Conservation (phyloP, 2,329 filamentous ascomycete genomes). For the Aspergillus persii region DNA sequence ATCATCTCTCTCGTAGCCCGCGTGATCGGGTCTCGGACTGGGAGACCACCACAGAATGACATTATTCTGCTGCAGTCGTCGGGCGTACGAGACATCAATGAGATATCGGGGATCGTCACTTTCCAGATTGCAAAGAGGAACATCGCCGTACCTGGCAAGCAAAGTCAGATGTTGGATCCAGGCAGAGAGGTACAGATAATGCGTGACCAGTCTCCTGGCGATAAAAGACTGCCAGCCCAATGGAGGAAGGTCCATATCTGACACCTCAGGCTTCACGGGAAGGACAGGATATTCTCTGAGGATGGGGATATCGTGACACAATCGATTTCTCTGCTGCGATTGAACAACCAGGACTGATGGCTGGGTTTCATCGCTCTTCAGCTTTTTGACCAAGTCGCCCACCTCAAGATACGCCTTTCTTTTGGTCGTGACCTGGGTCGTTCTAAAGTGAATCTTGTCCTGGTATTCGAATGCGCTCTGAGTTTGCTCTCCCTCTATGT, state of each 20-base stretch:
- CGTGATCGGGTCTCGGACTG: conserved; percentile 84
- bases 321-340: conserved; percentile 75
- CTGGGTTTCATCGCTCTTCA: conserved; percentile 77
- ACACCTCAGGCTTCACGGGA: conserved; percentile 74
- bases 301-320: conserved; percentile 81
- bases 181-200: conserved; percentile 87
- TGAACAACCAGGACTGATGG: conserved; percentile 86
- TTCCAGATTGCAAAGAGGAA: conserved; percentile 93
- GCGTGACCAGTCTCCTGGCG: conserved; percentile 78
- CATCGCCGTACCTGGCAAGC: conserved; percentile 85
- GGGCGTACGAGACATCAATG: conserved; percentile 93
- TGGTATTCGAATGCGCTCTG: conserved; percentile 85
- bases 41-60: conserved; percentile 97
- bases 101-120: conserved; percentile 90
- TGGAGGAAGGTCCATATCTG: conserved; percentile 83
- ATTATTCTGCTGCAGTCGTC: conserved; percentile 83
- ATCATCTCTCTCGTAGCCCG: conserved; percentile 92
- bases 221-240: conserved; percentile 92
- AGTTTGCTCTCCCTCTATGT: conserved; percentile 68
- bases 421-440: conserved; percentile 81
- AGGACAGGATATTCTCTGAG: conserved; percentile 82
- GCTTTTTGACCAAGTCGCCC: conserved; percentile 82
- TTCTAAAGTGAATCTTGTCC: conserved; percentile 79
- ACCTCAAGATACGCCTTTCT: conserved; percentile 87
- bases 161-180: conserved; percentile 89